These are phyloP conservation scores for Wickerhamomyces alni DNA, from an alignment of 805 yeast species.

Conservation along the genomic window DNA sequence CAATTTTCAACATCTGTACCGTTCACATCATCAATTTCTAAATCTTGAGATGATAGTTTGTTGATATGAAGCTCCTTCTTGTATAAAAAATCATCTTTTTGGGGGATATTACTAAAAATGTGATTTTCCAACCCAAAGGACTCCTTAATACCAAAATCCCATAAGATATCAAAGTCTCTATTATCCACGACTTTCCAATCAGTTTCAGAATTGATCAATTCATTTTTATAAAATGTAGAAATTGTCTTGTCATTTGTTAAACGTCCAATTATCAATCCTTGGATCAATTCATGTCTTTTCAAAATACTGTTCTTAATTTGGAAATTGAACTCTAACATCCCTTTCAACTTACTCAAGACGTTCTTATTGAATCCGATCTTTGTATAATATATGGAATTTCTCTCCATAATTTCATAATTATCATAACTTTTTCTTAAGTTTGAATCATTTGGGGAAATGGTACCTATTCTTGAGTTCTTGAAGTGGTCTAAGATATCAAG, in stretches of 20 bases:
- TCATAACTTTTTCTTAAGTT: conserved; percentile 32
- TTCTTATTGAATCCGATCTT: conserved; percentile 49
- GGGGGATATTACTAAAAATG: conserved; percentile 10
- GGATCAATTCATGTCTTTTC: conserved; percentile 21
- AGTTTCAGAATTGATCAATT: conserved; percentile 6
- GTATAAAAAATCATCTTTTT: background rate
- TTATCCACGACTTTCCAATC: conserved; percentile 29
- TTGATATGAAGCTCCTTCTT: too few species aligned
- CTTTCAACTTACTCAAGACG: conserved; percentile 60
- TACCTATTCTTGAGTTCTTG: conserved; percentile 41
- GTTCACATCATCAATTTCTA: conserved; percentile 8
- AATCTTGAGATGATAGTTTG: background rate
- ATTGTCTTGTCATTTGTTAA: conserved; percentile 23
- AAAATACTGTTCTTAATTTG: conserved; percentile 38
- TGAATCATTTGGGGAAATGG: conserved; percentile 37
- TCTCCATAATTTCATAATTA: conserved; percentile 49
- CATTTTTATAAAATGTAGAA: conserved; percentile 25
- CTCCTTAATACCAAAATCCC: conserved; percentile 42
- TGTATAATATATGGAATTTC: conserved; percentile 44
- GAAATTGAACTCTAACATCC: conserved; percentile 59
- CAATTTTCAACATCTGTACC: conserved; percentile 16
- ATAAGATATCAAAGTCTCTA: conserved; percentile 50
- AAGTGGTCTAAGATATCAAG: conserved; percentile 60
- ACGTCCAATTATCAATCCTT: conserved; percentile 23
- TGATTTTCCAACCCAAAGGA: conserved; percentile 7